Evolutionary conservation across 352 stramenopile species (phyloP), one percentile per base, ranked within the genome.

Genomic region (Pythium coloratum): DNA sequence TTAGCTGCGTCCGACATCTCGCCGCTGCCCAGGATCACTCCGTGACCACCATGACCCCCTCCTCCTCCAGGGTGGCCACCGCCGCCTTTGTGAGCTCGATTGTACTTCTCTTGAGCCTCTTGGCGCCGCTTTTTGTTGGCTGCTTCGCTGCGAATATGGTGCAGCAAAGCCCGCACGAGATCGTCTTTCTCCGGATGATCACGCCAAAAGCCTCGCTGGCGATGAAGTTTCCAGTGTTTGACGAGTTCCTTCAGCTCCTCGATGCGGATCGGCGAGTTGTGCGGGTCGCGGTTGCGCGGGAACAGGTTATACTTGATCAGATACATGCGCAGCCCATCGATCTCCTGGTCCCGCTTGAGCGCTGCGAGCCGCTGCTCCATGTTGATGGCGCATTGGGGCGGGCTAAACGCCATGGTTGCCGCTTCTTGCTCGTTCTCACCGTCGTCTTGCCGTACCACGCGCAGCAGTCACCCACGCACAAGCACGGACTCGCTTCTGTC

Each of bases 171-270:
- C 24, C 86, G 80, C 55, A 97, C 84, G 38, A 97, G 83, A 62
- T 97, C 88, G 51, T 97, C 89, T 72, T 96, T 96, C 67, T 95
- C 84, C 4, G 88, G 87, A 59, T 97, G 87, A 65, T 95, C 89
- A 26, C 88, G 88, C 90, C 88, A 96, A 66, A 97, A 97, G 14
- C 89, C 86, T 8, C 89, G 88, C 69, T 96, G 86, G 7, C 81
- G 83, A 57, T 97, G 90, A 5, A 97, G 77, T 69, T 97, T 96
- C 88, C 90, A 97, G 72, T 95, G 84, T 62, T 96, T 93, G 14
- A 96, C 89, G 10, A 97, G 77, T 64, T 97, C 92, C 70, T 97
- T 97, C 47, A 97, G 82, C 75, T 97, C 88, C 50, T 97, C 89
- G 26, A 93, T 70, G 46, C 84, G 83, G 71, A 95, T 96, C 28